Percentiles rank a stretch among this genome's conserved stretches.
Conservation (phyloP, 2,329 filamentous ascomycete genomes). For the Trichoderma cornu-damae region DNA sequence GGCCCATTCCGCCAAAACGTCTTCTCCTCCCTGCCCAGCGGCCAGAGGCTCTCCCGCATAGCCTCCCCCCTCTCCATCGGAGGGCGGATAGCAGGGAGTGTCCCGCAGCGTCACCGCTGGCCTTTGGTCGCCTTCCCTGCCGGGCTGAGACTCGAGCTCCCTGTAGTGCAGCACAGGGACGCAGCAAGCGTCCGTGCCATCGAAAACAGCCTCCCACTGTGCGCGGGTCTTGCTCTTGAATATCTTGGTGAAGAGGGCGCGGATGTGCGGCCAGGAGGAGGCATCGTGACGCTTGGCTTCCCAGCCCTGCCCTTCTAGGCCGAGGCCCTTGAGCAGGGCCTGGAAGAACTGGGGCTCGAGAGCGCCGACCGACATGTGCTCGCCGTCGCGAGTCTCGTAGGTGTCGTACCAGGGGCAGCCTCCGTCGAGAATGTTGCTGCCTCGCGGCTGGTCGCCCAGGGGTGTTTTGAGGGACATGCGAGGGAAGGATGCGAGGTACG, state of each 20-base stretch:
- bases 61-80: conserved; percentile 43
- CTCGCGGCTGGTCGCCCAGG: conserved; percentile 59
- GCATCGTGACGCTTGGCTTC: conserved; percentile 54
- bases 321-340: conserved; percentile 61
- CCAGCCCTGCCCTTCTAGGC: conserved; percentile 47
- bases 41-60: conserved; percentile 57
- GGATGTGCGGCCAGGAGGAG: conserved; percentile 63
- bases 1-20: conserved; percentile 64
- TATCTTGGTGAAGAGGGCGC: conserved; percentile 50
- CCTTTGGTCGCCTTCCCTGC: conserved; percentile 61
- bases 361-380: conserved; percentile 82
- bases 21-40: conserved; percentile 68
- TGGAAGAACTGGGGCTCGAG: conserved; percentile 83
- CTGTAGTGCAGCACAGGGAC: conserved; percentile 75
- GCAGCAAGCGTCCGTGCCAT: conserved; percentile 86
- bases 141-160: conserved; percentile 56
- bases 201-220: conserved; percentile 83
- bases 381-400: conserved; percentile 75
- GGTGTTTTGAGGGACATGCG: conserved; percentile 60
- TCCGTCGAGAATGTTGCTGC: conserved; percentile 74
- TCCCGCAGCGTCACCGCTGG: conserved; percentile 62
- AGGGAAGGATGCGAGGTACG: conserved; percentile 74
- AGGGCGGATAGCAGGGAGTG: conserved; percentile 52
- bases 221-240: conserved; percentile 66
- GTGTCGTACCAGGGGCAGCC: conserved; percentile 86